phyloP scores from a whole-genome alignment of 2,329 filamentous ascomycete species.

The Penicillium sp. region DNA sequence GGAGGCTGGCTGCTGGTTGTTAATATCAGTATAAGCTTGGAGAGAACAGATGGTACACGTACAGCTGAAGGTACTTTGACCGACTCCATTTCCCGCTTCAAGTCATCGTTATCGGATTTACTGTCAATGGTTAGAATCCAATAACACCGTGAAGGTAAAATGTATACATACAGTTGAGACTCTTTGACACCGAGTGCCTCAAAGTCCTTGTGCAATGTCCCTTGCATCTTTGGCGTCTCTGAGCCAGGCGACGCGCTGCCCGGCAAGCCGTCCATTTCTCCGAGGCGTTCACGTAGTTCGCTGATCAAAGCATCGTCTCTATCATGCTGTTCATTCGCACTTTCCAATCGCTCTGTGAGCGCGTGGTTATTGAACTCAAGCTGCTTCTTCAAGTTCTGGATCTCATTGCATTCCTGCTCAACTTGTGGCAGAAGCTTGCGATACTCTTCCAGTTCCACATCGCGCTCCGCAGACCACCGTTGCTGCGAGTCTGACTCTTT shows the following conservation, averaged over 20 bases:
- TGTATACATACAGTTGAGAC: slow-evolving; percentile 37
- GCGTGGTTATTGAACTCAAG: slow-evolving; percentile 50
- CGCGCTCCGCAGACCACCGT: slow-evolving; percentile 39
- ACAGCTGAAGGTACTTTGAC: slow-evolving; percentile 28
- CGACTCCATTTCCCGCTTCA: slow-evolving; percentile 37
- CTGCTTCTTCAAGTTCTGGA: slow-evolving; percentile 48
- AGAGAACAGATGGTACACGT: slow-evolving; percentile 1
- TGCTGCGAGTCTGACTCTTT: slow-evolving; percentile 45
- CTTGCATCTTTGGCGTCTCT: slow-evolving; percentile 39
- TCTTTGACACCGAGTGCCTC: slow-evolving; percentile 41
- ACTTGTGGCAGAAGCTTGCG: slow-evolving; percentile 46
- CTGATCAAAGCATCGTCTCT: slow-evolving; percentile 43
- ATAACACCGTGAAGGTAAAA: not conserved
- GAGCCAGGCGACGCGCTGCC: slow-evolving; percentile 40
- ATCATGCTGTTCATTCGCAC: slow-evolving; percentile 43
- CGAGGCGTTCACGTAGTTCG: slow-evolving; percentile 42
- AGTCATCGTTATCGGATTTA: slow-evolving; percentile 42
- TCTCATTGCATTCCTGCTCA: slow-evolving; percentile 49
- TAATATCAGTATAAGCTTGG: slow-evolving; percentile 7
- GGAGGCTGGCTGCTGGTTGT: slow-evolving; percentile 24
- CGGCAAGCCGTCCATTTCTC: slow-evolving; percentile 41
- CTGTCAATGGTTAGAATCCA: slow-evolving; percentile 27
- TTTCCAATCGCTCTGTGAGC: slow-evolving; percentile 44
- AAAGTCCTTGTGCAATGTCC: slow-evolving; percentile 43
- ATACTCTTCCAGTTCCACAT: slow-evolving; percentile 45